Evolutionary conservation across 192 early-diverging fungal genomes (phyloP).

Genomic region (Backusella australiensis): DNA sequence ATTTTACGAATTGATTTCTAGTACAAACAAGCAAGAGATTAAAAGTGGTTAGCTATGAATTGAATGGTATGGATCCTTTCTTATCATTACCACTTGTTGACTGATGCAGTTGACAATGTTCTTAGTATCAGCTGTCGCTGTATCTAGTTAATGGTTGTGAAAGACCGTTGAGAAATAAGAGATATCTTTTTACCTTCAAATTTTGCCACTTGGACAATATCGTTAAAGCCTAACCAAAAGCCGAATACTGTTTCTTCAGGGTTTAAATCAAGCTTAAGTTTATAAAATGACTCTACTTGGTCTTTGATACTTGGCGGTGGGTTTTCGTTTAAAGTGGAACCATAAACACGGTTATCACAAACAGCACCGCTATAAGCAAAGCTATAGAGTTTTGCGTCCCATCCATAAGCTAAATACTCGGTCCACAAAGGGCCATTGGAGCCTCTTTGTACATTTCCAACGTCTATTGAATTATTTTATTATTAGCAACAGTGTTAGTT

Average conservation of each 20-base stretch:
- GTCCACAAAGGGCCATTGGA: conserved; percentile 37
- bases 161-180: background rate
- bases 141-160: background rate
- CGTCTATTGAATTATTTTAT: conserved; percentile 6
- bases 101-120: conserved; percentile 23
- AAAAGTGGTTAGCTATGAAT: background rate
- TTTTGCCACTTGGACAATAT: conserved; percentile 10
- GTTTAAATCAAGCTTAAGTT: conserved; percentile 19
- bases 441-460: conserved; percentile 16
- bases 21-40: background rate
- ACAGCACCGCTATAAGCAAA: conserved; percentile 33
- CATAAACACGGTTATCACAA: conserved; percentile 15
- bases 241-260: conserved; percentile 35
- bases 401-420: conserved; percentile 27
- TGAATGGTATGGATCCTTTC: background rate
- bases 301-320: conserved; percentile 24
- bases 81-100: conserved; percentile 29
- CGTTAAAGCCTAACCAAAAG: conserved; percentile 32
- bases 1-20: conserved; percentile 20
- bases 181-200: background rate
- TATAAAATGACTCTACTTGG: conserved; percentile 35
- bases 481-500: background rate
- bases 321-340: background rate
- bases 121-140: background rate
- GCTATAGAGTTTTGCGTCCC: conserved; percentile 28